These are phyloP conservation scores for Sordariomycetes sp. DNA, from an alignment of 2,329 filamentous ascomycete genomes.

Conservation along the genomic window DNA sequence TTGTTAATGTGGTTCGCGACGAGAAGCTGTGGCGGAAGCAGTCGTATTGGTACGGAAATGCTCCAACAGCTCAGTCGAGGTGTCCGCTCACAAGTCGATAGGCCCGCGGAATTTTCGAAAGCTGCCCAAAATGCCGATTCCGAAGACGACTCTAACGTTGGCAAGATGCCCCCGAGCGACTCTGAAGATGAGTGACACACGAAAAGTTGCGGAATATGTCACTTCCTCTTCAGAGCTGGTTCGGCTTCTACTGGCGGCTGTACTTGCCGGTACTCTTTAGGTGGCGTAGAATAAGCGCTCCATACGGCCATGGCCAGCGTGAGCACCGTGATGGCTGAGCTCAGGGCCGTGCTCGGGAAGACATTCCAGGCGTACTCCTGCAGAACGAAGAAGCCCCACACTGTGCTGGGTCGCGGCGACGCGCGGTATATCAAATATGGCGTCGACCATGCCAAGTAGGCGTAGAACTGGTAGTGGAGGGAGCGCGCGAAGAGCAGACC, in stretches of 20 bases:
- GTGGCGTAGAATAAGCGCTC: constrained; percentile 50
- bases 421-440: constrained; percentile 81
- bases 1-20: constrained; percentile 85
- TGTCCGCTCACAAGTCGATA: constrained; percentile 19
- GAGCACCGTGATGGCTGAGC: constrained; percentile 56
- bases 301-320: constrained; percentile 59
- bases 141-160: constrained; percentile 70
- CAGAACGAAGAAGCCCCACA: constrained; percentile 61
- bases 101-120: constrained; percentile 74
- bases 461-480: constrained; percentile 92
- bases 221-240: constrained; percentile 25
- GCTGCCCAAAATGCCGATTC: constrained; percentile 53
- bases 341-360: constrained; percentile 63
- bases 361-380: constrained; percentile 95
- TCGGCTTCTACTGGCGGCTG: too few species aligned
- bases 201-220: constrained; percentile 1
- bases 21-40: constrained; percentile 89
- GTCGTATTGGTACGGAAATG: constrained; percentile 69
- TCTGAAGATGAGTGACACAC: constrained; percentile 55
- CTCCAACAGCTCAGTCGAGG: too few species aligned
- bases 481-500: constrained; percentile 81
- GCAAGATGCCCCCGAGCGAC: constrained; percentile 76
- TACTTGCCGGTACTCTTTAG: constrained; percentile 23
- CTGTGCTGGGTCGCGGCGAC: constrained; percentile 55
- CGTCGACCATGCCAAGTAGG: constrained; percentile 82